phyloP scores from a whole-genome alignment of 2,329 filamentous ascomycete genomes.

The Botryotinia convoluta region DNA sequence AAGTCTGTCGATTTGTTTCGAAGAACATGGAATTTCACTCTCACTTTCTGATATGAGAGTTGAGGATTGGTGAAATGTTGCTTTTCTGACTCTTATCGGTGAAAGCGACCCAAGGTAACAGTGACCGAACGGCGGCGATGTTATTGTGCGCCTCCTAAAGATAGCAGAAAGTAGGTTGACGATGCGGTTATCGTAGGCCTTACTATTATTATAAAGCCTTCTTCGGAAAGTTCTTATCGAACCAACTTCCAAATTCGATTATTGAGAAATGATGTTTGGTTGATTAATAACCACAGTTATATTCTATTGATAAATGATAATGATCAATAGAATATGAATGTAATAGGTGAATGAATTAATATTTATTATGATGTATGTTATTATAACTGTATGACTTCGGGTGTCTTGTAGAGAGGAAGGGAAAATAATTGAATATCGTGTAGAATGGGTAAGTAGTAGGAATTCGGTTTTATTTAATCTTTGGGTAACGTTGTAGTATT shows the following conservation, averaged over 20 bases:
- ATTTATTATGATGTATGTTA: conserved; percentile 2
- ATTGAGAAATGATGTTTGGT: background rate
- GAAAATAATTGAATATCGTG: background rate
- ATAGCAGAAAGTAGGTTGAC: conserved; percentile 17
- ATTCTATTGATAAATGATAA: conserved; percentile 10
- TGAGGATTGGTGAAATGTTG: conserved; percentile 24
- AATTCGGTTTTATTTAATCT: background rate
- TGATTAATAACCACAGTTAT: conserved; percentile 13
- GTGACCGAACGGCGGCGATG: conserved; percentile 12
- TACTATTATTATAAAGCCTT: conserved; percentile 1
- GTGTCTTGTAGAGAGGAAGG: background rate
- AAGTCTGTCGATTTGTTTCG: conserved; percentile 25
- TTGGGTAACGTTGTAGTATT: background rate
- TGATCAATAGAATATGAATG: conserved; percentile 8
- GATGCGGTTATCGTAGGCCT: conserved; percentile 33
- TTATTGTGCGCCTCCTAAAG: conserved; percentile 16
- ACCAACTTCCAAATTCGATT: background rate
- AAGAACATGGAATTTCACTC: conserved; percentile 19
- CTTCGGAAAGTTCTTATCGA: background rate
- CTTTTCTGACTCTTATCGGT: background rate
- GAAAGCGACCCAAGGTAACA: conserved; percentile 8
- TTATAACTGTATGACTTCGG: conserved; percentile 8
- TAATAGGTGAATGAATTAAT: background rate
- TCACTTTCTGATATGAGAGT: conserved; percentile 13
- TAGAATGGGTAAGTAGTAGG: background rate